These are phyloP conservation scores for Remersonia thermophila DNA, from an alignment of 2,329 filamentous ascomycete species.

Conservation along the genomic window DNA sequence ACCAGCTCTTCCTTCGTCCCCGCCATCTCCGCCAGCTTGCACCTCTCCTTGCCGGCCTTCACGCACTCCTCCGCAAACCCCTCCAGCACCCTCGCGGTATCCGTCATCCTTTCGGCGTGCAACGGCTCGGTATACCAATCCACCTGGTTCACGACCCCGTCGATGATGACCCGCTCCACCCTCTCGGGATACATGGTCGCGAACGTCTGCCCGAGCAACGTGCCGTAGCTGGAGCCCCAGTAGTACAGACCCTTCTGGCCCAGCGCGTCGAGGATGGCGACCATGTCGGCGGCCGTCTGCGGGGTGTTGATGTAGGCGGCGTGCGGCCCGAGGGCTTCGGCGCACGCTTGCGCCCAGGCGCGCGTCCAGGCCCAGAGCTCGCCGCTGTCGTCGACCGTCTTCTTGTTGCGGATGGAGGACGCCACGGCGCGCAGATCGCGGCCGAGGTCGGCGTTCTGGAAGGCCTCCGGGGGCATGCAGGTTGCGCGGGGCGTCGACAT, in stretches of 20 bases:
- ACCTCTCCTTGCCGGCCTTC: conserved; percentile 32
- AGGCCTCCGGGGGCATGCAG: conserved; percentile 28
- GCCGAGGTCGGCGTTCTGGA: conserved; percentile 9
- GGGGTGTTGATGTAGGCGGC: conserved; percentile 35
- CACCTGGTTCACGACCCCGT: conserved; percentile 23
- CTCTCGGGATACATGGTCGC: conserved; percentile 26
- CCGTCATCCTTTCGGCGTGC: conserved; percentile 26
- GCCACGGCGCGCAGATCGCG: conserved; percentile 1
- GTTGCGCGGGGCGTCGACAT: conserved; percentile 22
- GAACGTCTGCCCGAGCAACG: conserved; percentile 28
- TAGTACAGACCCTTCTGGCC: conserved; percentile 27
- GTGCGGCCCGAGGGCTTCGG: conserved; percentile 32
- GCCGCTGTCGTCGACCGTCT: conserved; percentile 23
- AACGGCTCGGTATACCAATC: conserved; percentile 29
- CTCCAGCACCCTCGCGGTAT: conserved; percentile 30
- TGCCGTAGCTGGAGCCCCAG: conserved; percentile 31
- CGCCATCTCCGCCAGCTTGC: conserved; percentile 27
- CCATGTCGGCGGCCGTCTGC: conserved; percentile 39
- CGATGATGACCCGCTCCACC: conserved; percentile 25
- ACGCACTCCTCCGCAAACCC: conserved; percentile 35
- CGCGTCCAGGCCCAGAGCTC: conserved; percentile 30
- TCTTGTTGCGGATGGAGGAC: conserved; percentile 15
- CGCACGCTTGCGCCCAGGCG: conserved; percentile 29
- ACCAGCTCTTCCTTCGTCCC: conserved; percentile 25
- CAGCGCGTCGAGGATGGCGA: conserved; percentile 33